Evolutionary conservation across 768 basidiomycete genomes (phyloP), one percentile per base, ranked within the genome.

Genomic region (Pisolithus microcarpus): DNA sequence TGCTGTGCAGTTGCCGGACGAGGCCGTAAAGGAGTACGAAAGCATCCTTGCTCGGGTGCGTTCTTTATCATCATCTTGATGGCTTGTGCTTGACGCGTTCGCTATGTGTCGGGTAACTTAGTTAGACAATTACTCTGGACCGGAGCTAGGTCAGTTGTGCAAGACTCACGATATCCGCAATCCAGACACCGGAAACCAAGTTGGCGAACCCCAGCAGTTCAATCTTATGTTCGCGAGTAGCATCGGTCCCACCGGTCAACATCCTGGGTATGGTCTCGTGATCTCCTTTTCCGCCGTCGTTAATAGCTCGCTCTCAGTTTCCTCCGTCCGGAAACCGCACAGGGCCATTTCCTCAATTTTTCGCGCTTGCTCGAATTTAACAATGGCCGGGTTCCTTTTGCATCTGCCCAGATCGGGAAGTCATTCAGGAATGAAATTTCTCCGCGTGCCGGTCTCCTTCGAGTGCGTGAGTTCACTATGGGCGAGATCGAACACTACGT

Each of bases 401-500:
- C 95, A 11, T 96, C 92, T 42, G 96, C 96, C 1, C 93, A 96
- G 67, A 89, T 99, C 57, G 96, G 96, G 31, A 84, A 89, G 48
- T 82, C 89, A 16, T 99, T 99, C 80, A 83, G 96, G 48, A 99
- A 99, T 66, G 96, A 98, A 67, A 98, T 99, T 59, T 94, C 93
- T 0, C 96, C 96, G 13, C 88, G 92, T 50, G 91, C 94, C 37
- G 96, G 96, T 48, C 78, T 99, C 38, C 79, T 99, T 43, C 93
- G 96, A 54, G 95, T 98, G 30, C 89, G 95, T 58, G 96, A 99
- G 68, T 99, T 98, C 73, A 96, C 91, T 10, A 96, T 98, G 95
- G 96, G 93, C 43, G 96, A 99, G 74, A 96, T 99, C 65, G 96
- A 99, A 71, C 96, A 99, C 73, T 99, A 75, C 57, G 96, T 99